Percentiles rank a stretch among this genome's conserved stretches.
Conservation (phyloP, 306 rosid genomes). For the Oxytropis ochrocephala region DNA sequence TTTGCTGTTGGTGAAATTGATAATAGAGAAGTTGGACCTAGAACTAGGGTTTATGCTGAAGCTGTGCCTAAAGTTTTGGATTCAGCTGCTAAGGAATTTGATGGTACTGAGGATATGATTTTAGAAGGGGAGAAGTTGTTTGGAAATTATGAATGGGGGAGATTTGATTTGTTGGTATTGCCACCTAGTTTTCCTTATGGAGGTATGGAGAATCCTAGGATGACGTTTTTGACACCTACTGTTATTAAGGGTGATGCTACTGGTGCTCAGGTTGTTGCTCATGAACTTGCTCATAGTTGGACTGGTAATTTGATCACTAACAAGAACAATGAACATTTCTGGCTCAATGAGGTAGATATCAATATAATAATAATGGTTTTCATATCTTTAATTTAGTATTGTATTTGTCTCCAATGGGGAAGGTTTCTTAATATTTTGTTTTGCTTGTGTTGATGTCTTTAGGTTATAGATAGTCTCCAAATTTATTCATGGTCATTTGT, state of each 20-base stretch:
- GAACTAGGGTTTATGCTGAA: constrained; percentile 85
- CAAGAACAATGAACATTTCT: constrained; percentile 83
- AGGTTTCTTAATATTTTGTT: not conserved
- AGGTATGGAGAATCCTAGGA: constrained; percentile 96
- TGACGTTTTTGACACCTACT: constrained; percentile 92
- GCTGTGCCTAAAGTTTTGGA: constrained; percentile 47
- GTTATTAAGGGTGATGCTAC: constrained; percentile 79
- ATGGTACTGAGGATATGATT: constrained; percentile 76
- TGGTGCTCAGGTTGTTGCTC: constrained; percentile 92
- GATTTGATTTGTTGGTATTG: constrained; percentile 80
- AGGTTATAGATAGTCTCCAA: not conserved
- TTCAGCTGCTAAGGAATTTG: constrained; percentile 67
- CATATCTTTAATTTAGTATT: not conserved
- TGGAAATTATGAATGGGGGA: constrained; percentile 78
- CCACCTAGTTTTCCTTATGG: constrained; percentile 94
- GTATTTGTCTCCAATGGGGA: not conserved
- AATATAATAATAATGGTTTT: not conserved
- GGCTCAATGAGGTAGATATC: constrained; percentile 82
- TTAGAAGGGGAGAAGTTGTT: constrained; percentile 74
- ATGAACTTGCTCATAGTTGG: constrained; percentile 96
- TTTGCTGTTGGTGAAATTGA: constrained; percentile 80
- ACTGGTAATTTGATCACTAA: constrained; percentile 94
- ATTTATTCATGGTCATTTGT: not conserved
- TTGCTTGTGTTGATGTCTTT: not conserved
- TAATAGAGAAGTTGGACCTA: constrained; percentile 72